Evolutionary conservation across 2,329 filamentous ascomycete species (phyloP).

Genomic region (Aureobasidium sp.): DNA sequence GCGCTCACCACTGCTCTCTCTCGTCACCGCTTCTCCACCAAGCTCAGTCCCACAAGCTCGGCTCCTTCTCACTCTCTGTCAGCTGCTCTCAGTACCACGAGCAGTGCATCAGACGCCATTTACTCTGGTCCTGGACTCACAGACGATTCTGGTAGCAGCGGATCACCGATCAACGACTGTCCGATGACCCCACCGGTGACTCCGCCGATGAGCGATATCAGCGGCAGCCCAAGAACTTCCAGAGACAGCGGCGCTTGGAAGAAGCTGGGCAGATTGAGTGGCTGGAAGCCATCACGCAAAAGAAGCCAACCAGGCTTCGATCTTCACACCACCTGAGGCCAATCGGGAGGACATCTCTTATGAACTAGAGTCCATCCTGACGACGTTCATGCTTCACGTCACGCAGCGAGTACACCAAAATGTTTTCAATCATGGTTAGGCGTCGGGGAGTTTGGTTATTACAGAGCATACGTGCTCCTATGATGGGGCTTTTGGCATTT

Average conservation of each 20-base stretch:
- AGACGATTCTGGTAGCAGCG: constrained; percentile 60
- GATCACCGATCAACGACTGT: constrained; percentile 43
- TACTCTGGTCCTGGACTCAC: constrained; percentile 44
- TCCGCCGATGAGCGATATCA: constrained; percentile 47
- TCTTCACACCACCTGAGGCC: constrained; percentile 8
- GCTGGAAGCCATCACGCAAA: constrained; percentile 30
- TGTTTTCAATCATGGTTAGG: constrained; percentile 14
- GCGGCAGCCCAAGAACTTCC: constrained; percentile 17
- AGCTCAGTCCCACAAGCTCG: constrained; percentile 29
- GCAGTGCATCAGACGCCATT: constrained; percentile 23
- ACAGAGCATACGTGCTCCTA: neutral
- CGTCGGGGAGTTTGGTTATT: constrained; percentile 9
- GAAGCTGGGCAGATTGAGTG: constrained; percentile 32
- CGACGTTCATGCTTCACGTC: constrained; percentile 10
- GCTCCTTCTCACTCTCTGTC: constrained; percentile 21
- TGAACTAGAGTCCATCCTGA: constrained; percentile 5
- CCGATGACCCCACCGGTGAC: constrained; percentile 70
- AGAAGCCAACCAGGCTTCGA: constrained; percentile 24
- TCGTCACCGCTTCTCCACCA: constrained; percentile 29
- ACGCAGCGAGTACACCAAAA: constrained; percentile 16
- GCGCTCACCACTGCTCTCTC: constrained; percentile 27
- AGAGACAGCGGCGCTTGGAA: constrained; percentile 34
- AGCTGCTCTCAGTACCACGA: constrained; percentile 8
- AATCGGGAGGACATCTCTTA: constrained; percentile 10
- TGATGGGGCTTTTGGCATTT: constrained; percentile 8